A percentile compares a stretch with the other conserved stretches of the same genome.
phyloP scores from a whole-genome alignment of 371 early-diverging fungal genomes.

The Chytridiales sp. region DNA sequence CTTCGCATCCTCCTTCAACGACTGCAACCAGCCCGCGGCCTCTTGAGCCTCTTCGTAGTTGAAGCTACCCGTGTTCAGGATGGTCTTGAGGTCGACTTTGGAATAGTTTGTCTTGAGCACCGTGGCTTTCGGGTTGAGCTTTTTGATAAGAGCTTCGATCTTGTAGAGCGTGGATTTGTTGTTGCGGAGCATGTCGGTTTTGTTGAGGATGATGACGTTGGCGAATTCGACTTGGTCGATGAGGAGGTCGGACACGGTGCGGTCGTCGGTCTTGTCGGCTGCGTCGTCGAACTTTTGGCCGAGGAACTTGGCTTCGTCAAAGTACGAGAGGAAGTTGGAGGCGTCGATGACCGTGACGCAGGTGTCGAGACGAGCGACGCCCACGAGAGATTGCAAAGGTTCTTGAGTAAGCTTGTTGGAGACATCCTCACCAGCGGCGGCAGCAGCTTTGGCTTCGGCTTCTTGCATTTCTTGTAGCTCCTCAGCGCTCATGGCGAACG shows the following conservation, averaged over 20 bases:
- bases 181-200: conserved; percentile 20
- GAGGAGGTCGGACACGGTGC: conserved; percentile 22
- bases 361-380: conserved; percentile 20
- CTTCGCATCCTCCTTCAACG: conserved; percentile 3
- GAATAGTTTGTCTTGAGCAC: conserved; percentile 12
- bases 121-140: conserved; percentile 20
- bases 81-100: conserved; percentile 2
- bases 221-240: conserved; percentile 27
- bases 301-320: conserved; percentile 24
- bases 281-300: conserved; percentile 19
- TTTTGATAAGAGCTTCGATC: conserved; percentile 18
- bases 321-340: conserved; percentile 10
- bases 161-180: background rate
- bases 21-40: conserved; percentile 19
- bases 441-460: conserved; percentile 18
- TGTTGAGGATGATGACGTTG: conserved; percentile 32
- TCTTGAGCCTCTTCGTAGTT: no score
- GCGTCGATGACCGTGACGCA: conserved; percentile 27
- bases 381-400: background rate
- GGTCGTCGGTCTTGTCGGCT: conserved; percentile 25
- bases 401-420: conserved; percentile 11
- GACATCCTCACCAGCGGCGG: background rate
- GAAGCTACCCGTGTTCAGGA: no score
- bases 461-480: no score
- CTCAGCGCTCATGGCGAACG: no score